Evolutionary conservation across 2,329 filamentous ascomycete species (phyloP).

Genomic region (Colletotrichum brevisporum): DNA sequence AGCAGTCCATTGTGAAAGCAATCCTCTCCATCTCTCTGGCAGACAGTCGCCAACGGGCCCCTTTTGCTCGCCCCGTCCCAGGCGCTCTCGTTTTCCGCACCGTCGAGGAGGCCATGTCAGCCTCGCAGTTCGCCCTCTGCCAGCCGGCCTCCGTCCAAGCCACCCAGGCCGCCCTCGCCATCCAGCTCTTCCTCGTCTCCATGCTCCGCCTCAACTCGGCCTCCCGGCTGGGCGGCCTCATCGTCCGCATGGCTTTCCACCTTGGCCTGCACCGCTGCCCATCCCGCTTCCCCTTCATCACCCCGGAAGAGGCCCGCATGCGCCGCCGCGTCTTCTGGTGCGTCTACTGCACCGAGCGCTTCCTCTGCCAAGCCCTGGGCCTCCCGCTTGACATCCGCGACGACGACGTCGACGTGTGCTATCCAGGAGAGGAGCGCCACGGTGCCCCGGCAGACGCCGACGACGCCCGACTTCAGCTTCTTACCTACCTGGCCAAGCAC

Average conservation of each 20-base stretch:
- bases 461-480: conserved; percentile 51
- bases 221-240: conserved; percentile 67
- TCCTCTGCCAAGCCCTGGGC: conserved; percentile 69
- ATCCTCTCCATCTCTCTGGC: conserved; percentile 68
- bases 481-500: conserved; percentile 61
- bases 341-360: conserved; percentile 68
- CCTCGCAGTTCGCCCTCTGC: conserved; percentile 61
- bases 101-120: conserved; percentile 64
- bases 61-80: conserved; percentile 52
- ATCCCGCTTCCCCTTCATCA: conserved; percentile 65
- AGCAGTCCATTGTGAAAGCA: conserved; percentile 61
- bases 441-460: conserved; percentile 38
- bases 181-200: conserved; percentile 68
- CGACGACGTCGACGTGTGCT: conserved; percentile 71
- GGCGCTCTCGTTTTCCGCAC: conserved; percentile 60
- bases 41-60: conserved; percentile 61
- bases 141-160: conserved; percentile 62
- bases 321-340: conserved; percentile 70
- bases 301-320: conserved; percentile 59
- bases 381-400: conserved; percentile 69
- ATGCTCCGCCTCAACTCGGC: conserved; percentile 71
- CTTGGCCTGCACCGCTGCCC: conserved; percentile 72
- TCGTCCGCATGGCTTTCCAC: conserved; percentile 69
- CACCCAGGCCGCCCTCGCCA: conserved; percentile 65
- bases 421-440: conserved; percentile 64